phyloP scores from a whole-genome alignment of 2,329 filamentous ascomycete species.

The Cladosporium sp. region DNA sequence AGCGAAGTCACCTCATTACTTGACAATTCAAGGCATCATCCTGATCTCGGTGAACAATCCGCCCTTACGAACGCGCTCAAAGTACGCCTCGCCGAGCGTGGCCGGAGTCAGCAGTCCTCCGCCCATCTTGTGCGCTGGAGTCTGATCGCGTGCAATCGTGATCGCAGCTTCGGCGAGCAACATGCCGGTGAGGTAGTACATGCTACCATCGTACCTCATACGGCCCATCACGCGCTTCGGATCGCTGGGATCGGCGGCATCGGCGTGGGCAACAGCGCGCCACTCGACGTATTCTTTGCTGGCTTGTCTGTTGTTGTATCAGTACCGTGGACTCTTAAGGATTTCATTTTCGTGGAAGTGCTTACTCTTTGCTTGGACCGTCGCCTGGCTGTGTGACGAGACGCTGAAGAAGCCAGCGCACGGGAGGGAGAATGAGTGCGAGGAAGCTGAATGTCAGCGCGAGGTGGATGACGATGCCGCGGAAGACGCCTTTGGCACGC shows the following conservation, averaged over 20 bases:
- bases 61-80: conserved; percentile 62
- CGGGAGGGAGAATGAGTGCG: conserved; percentile 53
- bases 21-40: conserved; percentile 33
- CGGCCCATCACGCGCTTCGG: conserved; percentile 58
- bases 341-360: conserved; percentile 35
- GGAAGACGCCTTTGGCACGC: conserved; percentile 52
- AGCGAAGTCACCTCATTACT: background rate
- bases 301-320: conserved; percentile 48
- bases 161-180: conserved; percentile 66
- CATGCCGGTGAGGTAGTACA: conserved; percentile 69
- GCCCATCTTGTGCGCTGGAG: conserved; percentile 55
- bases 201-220: conserved; percentile 60
- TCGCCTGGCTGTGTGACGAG: conserved; percentile 54
- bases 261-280: conserved; percentile 64
- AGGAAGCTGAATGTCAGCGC: conserved; percentile 49
- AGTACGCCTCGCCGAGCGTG: conserved; percentile 66
- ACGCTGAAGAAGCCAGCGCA: conserved; percentile 54
- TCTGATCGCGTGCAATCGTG: conserved; percentile 61
- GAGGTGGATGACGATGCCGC: conserved; percentile 53
- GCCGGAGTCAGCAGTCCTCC: conserved; percentile 74
- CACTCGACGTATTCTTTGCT: conserved; percentile 65
- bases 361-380: conserved; percentile 50
- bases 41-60: conserved; percentile 63
- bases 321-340: conserved; percentile 7
- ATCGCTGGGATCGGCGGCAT: conserved; percentile 48